Evolutionary conservation across 2,329 filamentous ascomycete species (phyloP).

Genomic region (Neofusicoccum umdonicola): DNA sequence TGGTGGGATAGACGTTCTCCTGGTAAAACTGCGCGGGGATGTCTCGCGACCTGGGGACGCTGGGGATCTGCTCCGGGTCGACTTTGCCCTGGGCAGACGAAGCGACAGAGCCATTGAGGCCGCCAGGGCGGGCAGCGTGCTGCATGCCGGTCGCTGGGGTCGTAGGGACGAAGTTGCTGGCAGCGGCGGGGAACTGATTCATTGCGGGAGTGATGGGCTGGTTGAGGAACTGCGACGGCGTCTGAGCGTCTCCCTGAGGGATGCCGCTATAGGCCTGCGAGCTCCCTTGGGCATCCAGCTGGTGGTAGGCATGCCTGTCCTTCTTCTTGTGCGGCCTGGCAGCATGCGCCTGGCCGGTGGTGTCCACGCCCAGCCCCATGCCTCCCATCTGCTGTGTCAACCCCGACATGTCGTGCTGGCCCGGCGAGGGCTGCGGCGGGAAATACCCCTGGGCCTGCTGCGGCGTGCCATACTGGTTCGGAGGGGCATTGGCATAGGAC

Average conservation of each 20-base stretch:
- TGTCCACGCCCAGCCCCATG: conserved; percentile 63
- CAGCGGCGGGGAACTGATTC: conserved; percentile 63
- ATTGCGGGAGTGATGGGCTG: conserved; percentile 45
- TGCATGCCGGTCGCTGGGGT: conserved; percentile 35
- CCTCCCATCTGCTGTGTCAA: conserved; percentile 74
- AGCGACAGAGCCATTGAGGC: conserved; percentile 38
- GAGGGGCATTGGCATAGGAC: conserved; percentile 28
- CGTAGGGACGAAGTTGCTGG: conserved; percentile 51
- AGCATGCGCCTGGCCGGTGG: conserved; percentile 48
- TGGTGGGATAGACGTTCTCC: conserved; percentile 86
- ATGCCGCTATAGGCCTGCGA: conserved; percentile 70
- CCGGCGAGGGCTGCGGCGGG: conserved; percentile 33
- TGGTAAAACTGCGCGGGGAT: conserved; percentile 79
- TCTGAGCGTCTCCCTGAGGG: conserved; percentile 56
- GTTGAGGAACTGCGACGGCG: conserved; percentile 60
- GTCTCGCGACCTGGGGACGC: conserved; percentile 83
- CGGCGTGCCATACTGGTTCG: conserved; percentile 34
- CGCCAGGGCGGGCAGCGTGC: conserved; percentile 32
- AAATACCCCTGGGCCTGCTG: conserved; percentile 42
- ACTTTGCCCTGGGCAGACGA: conserved; percentile 71
- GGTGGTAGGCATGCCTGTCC: conserved; percentile 89
- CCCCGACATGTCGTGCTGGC: conserved; percentile 38
- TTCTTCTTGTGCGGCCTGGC: conserved; percentile 64
- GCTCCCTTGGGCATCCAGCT: conserved; percentile 69
- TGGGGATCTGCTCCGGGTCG: conserved; percentile 89